These are phyloP conservation scores for Pseudofabraea citricarpa DNA, from an alignment of 2,329 filamentous ascomycete genomes.

Conservation along the genomic window DNA sequence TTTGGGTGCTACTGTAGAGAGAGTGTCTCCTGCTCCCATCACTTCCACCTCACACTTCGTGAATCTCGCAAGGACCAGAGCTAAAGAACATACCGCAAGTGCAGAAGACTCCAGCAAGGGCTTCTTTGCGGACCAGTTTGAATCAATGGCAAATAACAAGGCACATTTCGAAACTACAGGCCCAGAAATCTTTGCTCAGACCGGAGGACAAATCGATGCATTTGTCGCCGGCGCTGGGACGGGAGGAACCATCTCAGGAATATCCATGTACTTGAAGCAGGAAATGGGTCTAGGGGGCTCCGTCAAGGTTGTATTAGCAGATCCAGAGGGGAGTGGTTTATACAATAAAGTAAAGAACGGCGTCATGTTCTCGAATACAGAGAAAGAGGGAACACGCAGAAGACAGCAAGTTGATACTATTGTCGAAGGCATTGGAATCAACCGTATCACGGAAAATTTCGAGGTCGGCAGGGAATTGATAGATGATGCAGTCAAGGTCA, in stretches of 20 bases:
- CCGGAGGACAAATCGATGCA: conserved; percentile 68
- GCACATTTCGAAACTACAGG: conserved; percentile 82
- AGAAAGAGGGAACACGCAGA: conserved; percentile 84
- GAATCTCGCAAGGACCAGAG: conserved; percentile 77
- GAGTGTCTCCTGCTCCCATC: conserved; percentile 86
- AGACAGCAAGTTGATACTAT: conserved; percentile 92
- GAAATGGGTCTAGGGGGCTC: conserved; percentile 25
- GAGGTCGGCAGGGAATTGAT: conserved; percentile 80
- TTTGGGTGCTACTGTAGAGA: conserved; percentile 87
- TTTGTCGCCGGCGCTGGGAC: conserved; percentile 94
- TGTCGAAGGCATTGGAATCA: conserved; percentile 94
- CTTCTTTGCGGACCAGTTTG: conserved; percentile 96
- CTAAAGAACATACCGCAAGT: conserved; percentile 64
- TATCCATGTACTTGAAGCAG: conserved; percentile 78
- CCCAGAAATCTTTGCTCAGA: conserved; percentile 82
- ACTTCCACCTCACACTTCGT: conserved; percentile 93
- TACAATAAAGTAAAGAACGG: conserved; percentile 90
- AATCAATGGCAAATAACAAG: conserved; percentile 81
- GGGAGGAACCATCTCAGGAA: conserved; percentile 86
- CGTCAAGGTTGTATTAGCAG: conserved; percentile 75
- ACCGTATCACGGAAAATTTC: conserved; percentile 90
- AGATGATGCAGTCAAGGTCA: conserved; percentile 85
- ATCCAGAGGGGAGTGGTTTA: conserved; percentile 89
- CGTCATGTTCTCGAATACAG: conserved; percentile 89
- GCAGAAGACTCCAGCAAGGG: conserved; percentile 61